These are phyloP conservation scores for Corynespora cassiicola DNA, from an alignment of 2,329 filamentous ascomycete species.

Conservation along the genomic window DNA sequence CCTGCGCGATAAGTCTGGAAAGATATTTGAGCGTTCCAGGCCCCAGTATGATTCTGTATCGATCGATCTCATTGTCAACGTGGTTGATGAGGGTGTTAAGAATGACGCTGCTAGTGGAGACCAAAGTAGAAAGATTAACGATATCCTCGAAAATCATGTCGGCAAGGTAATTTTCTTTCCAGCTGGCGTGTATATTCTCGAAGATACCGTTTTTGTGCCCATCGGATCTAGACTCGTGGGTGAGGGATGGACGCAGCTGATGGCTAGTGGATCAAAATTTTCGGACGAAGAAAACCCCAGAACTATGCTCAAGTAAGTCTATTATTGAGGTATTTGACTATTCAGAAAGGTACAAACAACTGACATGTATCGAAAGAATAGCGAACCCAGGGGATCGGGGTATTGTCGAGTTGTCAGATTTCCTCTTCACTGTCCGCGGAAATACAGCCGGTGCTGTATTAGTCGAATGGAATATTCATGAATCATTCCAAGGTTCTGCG, in stretches of 20 bases:
- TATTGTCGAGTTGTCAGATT: constrained; percentile 22
- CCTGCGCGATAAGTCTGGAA: too few relatives aligned
- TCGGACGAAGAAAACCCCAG: constrained; percentile 16
- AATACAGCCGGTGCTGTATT: constrained; percentile 69
- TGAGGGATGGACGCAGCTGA: constrained; percentile 21
- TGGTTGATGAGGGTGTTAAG: constrained; percentile 81
- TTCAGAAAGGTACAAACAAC: too few relatives aligned
- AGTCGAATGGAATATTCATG: constrained; percentile 71
- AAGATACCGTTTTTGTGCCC: constrained; percentile 20
- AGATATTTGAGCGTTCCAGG: constrained; percentile 86
- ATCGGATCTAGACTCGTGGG: constrained; percentile 19
- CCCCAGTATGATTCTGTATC: constrained; percentile 80
- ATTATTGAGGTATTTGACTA: too few relatives aligned
- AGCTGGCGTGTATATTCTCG: constrained; percentile 23
- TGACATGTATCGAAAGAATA: too few relatives aligned
- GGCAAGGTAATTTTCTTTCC: too few relatives aligned
- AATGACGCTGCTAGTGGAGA: too few relatives aligned
- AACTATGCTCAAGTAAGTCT: constrained; percentile 20
- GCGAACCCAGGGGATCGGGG: constrained; percentile 22
- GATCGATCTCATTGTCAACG: constrained; percentile 76
- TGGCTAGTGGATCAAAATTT: constrained; percentile 19
- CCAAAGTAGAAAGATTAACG: too few relatives aligned
- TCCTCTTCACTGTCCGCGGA: constrained; percentile 53
- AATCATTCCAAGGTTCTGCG: constrained; percentile 6
- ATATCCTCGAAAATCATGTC: too few relatives aligned